Percentiles rank a stretch among this genome's conserved stretches.
Evolutionary conservation across 2,329 filamentous ascomycete genomes (phyloP).

Genomic region (Diaporthe velutina): DNA sequence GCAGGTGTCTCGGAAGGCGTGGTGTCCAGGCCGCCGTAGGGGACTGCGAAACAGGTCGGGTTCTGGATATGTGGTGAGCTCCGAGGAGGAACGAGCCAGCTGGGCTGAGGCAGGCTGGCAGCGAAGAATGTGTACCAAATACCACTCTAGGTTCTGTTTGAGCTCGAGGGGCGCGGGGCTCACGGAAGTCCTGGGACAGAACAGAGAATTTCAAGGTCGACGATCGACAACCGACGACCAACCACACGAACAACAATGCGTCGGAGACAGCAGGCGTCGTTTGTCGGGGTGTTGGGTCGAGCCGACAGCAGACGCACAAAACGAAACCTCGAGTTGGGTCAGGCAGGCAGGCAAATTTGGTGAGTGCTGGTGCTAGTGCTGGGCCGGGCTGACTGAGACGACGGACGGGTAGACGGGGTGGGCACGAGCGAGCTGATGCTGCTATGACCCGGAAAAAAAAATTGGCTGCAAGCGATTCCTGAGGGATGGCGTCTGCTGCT

Average conservation of each 20-base stretch:
- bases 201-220: conserved; percentile 8
- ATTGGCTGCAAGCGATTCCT: conserved; percentile 33
- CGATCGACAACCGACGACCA: conserved; percentile 2
- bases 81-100: conserved; percentile 7
- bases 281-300: conserved; percentile 19
- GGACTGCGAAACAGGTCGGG: conserved; percentile 10
- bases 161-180: conserved; percentile 31
- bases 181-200: conserved; percentile 5
- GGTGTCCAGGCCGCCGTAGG: conserved; percentile 8
- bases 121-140: conserved; percentile 33
- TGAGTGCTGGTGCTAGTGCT: conserved; percentile 4
- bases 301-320: conserved; percentile 10
- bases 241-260: neutral
- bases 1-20: conserved; percentile 29
- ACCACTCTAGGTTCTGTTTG: conserved; percentile 32
- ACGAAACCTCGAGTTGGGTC: conserved; percentile 13
- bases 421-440: conserved; percentile 29
- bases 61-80: conserved; percentile 27
- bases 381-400: conserved; percentile 26
- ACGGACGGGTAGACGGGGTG: conserved; percentile 2
- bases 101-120: conserved; percentile 24
- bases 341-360: conserved; percentile 20
- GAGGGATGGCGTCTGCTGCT: conserved; percentile 1
- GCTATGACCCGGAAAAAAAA: conserved; percentile 10
- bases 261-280: conserved; percentile 7